These are phyloP conservation scores for Melaleuca alternifolia DNA, from an alignment of 345 rosid genomes.

Conservation along the genomic window DNA sequence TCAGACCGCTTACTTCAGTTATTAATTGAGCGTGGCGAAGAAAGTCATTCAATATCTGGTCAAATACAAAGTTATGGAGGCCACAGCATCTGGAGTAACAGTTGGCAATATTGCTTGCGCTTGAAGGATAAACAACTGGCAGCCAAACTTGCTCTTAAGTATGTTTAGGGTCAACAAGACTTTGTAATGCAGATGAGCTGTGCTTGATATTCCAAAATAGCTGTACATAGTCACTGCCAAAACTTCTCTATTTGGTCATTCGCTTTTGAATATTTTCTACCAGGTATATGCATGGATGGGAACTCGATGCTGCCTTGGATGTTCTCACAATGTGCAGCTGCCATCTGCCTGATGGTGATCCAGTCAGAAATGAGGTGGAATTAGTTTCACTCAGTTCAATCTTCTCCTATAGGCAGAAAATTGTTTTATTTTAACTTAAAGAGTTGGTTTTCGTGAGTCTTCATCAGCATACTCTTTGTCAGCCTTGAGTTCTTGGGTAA, in stretches of 20 bases:
- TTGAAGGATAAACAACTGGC: slow-evolving; percentile 89
- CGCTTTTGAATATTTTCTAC: background rate
- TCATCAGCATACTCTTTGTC: background rate
- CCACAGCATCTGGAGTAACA: slow-evolving; percentile 58
- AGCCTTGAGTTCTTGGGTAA: background rate
- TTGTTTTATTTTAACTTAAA: background rate
- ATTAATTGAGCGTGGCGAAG: slow-evolving; percentile 69
- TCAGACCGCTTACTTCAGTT: slow-evolving; percentile 83
- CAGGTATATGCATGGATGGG: slow-evolving; percentile 93
- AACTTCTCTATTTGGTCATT: background rate
- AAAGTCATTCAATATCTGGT: slow-evolving; percentile 37
- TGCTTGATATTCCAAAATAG: background rate
- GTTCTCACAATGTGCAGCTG: slow-evolving; percentile 98
- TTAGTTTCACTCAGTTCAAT: background rate
- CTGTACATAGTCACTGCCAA: background rate
- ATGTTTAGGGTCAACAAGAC: slow-evolving; percentile 14
- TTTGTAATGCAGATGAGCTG: background rate
- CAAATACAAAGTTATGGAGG: slow-evolving; percentile 48
- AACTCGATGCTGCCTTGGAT: slow-evolving; percentile 82
- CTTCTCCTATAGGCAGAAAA: background rate
- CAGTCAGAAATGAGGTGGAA: slow-evolving; percentile 55
- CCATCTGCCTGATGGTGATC: slow-evolving; percentile 62
- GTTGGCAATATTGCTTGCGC: slow-evolving; percentile 97
- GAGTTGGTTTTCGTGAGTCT: background rate
- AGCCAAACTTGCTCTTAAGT: slow-evolving; percentile 83